A percentile compares a stretch with the other conserved stretches of the same genome.
Evolutionary conservation across 306 rosid genomes (phyloP).

Genomic region (Ziziphus jujuba): DNA sequence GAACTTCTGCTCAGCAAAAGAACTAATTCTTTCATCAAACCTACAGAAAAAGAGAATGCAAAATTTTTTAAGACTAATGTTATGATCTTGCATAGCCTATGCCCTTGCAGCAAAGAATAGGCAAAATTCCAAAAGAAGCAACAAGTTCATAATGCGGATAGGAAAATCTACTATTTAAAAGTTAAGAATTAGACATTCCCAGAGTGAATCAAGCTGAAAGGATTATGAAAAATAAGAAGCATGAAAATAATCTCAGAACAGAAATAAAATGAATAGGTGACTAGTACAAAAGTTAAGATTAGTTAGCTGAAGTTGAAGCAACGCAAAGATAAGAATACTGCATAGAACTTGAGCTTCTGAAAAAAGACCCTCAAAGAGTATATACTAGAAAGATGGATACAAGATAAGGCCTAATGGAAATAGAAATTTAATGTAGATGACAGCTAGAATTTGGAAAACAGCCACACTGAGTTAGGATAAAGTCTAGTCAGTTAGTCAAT

Average conservation of each 20-base stretch:
- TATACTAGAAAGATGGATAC: background rate
- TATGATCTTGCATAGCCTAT: slow-evolving; percentile 6
- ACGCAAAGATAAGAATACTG: background rate
- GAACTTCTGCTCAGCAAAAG: slow-evolving; percentile 86
- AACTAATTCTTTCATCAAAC: slow-evolving; percentile 92
- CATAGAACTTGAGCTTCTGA: background rate
- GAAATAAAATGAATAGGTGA: background rate
- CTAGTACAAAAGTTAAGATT: too few relatives aligned
- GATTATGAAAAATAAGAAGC: background rate
- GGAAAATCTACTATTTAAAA: slow-evolving; percentile 12
- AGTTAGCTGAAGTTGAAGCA: background rate
- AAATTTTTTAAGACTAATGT: slow-evolving; percentile 7
- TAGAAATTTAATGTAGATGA: background rate
- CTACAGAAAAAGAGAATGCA: slow-evolving; percentile 39
- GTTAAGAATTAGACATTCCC: background rate
- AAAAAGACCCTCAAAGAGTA: background rate
- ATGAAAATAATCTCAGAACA: background rate
- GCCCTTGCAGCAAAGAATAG: slow-evolving; percentile 8
- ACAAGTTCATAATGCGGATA: slow-evolving; percentile 5
- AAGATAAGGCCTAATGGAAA: background rate
- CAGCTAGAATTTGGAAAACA: background rate
- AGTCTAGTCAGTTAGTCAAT: too few relatives aligned
- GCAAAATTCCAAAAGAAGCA: background rate
- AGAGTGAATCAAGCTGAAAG: too few relatives aligned
- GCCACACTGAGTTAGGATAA: background rate